phyloP scores from a whole-genome alignment of 208 protist genomes.

The Leishmania arabica region DNA sequence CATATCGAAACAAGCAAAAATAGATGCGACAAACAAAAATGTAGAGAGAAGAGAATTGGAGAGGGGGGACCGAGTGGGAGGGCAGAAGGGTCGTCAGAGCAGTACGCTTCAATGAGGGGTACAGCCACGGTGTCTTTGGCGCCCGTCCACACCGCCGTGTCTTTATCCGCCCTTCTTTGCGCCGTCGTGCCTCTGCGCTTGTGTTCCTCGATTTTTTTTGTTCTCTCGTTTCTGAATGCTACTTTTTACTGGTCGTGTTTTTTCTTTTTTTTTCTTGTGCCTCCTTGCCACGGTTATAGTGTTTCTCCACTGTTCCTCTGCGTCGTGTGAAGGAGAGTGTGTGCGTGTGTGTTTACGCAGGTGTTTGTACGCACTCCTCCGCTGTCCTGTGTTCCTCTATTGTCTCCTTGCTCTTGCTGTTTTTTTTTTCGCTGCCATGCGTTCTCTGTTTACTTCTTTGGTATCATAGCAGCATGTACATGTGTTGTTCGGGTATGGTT shows the following conservation, averaged over 20 bases:
- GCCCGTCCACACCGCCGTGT: background rate
- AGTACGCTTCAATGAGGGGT: background rate
- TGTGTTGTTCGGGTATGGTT: background rate
- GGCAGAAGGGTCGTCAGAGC: background rate
- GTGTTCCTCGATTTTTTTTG: background rate
- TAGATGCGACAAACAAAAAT: background rate
- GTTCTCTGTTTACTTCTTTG: background rate
- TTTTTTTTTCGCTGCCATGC: slow-evolving; percentile 4
- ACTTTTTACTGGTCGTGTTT: background rate
- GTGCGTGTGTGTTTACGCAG: background rate
- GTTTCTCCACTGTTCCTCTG: background rate
- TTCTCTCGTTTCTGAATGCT: background rate
- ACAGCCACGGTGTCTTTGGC: background rate
- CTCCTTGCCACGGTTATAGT: background rate
- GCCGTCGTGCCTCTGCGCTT: background rate
- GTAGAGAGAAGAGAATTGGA: background rate
- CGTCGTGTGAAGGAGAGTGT: background rate
- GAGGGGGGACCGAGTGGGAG: background rate
- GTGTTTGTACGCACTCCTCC: background rate
- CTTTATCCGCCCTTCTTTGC: background rate
- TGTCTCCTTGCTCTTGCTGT: background rate
- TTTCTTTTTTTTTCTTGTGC: background rate
- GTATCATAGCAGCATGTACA: background rate
- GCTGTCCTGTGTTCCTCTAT: background rate
- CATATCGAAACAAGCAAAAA: background rate